Evolutionary conservation across 2,329 filamentous ascomycete species (phyloP).

Genomic region (Penicillium palitans): DNA sequence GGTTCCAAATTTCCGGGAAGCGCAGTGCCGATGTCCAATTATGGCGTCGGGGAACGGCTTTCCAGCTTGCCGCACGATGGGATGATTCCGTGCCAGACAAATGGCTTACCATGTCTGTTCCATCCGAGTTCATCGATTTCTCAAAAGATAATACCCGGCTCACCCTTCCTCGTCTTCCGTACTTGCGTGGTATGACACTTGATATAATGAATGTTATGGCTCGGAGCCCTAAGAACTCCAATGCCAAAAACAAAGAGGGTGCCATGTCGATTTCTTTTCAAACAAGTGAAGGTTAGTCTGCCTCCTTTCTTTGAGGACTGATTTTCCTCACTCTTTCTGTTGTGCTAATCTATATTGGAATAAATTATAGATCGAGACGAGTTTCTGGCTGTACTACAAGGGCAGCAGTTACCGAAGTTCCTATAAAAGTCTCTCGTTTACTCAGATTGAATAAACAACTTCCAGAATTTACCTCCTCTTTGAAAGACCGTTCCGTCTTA

Average conservation of each 20-base stretch:
- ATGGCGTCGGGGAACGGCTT: constrained; percentile 28
- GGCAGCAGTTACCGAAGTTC: constrained; percentile 8
- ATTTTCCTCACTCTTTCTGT: background rate
- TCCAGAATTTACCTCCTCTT: background rate
- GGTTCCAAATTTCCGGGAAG: constrained; percentile 28
- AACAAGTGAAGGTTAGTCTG: constrained; percentile 23
- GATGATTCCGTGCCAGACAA: constrained; percentile 28
- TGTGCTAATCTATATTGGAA: background rate
- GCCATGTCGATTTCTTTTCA: constrained; percentile 30
- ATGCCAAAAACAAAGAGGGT: constrained; percentile 18
- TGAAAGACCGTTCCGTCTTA: too few species aligned
- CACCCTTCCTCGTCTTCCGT: constrained; percentile 22
- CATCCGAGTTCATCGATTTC: constrained; percentile 12
- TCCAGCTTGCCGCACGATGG: constrained; percentile 32
- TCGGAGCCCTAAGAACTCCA: constrained; percentile 25
- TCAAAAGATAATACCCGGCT: constrained; percentile 26
- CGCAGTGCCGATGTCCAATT: constrained; percentile 32
- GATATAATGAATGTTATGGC: constrained; percentile 33
- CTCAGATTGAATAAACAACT: background rate
- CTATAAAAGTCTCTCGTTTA: background rate
- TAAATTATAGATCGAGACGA: constrained; percentile 20
- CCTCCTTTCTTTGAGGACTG: too few species aligned
- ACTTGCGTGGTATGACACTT: constrained; percentile 27
- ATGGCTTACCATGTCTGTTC: constrained; percentile 32
- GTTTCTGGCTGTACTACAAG: constrained; percentile 19